phyloP scores from a whole-genome alignment of 2,329 filamentous ascomycete species.

The Sclerotinia sclerotiorum region DNA sequence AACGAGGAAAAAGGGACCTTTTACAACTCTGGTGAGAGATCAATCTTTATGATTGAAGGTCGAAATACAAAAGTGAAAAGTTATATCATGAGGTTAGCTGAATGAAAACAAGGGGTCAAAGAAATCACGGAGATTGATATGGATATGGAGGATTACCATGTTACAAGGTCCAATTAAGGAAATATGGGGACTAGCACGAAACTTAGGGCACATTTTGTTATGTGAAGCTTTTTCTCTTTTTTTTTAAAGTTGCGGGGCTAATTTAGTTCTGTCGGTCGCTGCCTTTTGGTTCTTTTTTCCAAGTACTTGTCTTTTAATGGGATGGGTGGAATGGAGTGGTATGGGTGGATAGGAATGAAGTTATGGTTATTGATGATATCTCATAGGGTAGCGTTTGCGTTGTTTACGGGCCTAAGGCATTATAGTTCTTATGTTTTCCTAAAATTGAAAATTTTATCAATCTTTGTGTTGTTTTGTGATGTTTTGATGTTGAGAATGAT shows the following conservation, averaged over 20 bases:
- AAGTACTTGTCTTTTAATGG: conserved; percentile 11
- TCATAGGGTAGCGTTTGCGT: conserved; percentile 11
- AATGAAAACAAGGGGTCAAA: conserved; percentile 6
- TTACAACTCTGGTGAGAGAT: conserved; percentile 14
- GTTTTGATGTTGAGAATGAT: neutral
- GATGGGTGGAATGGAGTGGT: neutral
- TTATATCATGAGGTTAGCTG: neutral
- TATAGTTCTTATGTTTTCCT: conserved; percentile 11
- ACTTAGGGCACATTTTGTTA: neutral
- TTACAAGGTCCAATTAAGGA: conserved; percentile 7
- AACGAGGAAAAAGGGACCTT: neutral
- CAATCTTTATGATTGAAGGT: conserved; percentile 11
- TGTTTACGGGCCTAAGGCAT: neutral
- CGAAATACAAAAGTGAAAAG: neutral
- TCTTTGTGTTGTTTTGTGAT: neutral
- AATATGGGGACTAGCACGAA: conserved; percentile 1
- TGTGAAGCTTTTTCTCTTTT: conserved; percentile 16
- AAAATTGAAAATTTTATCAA: neutral
- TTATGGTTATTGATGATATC: conserved; percentile 12
- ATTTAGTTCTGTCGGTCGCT: conserved; percentile 2
- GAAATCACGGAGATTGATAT: neutral
- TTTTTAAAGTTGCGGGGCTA: neutral
- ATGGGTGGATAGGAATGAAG: conserved; percentile 2
- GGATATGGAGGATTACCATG: conserved; percentile 2
- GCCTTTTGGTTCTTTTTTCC: neutral